Base-by-base conservation (phyloP, 169 alveolate species). In the Cryptosporidium ryanae region DNA sequence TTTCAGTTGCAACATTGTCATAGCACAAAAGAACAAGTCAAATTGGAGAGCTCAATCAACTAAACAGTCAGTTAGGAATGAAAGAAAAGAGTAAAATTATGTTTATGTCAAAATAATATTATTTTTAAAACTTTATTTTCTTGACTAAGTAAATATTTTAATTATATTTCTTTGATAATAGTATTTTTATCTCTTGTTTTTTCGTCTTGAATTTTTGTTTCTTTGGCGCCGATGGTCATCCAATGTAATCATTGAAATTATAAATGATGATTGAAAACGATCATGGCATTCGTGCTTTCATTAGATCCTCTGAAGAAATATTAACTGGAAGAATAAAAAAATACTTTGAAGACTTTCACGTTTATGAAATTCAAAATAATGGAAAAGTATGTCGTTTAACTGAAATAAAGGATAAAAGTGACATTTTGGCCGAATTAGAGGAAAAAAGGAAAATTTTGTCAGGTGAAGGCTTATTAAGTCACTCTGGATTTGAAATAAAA, bases 341-440 rank as follows among this genome's bases (percentile, higher is more conserved):
- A 29, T 64, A 89, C 13, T 91, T 82, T 38, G 93, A 91, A 83
- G 93, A 91, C 67, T 91, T 91, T 49, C 93, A 91, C 66, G 93
- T 91, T 10, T 89, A 84, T 49, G 93, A 91, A 84, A 84, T 91
- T 31, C 67, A 90, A 23, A 84, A 44, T 63, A 65, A 81, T 63
- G 84, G 82, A 52, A 49, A 68, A 23, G 67, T 91, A 7, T 84
- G 90, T 23, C 48, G 64, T 25, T 57, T 91, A 64, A 63, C 83
- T 29, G 54, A 76, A 21, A 54, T 91, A 27, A 84, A 89, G 65
- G 57, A 91, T 61, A 66, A 71, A 43, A 66, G 84, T 46, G 61
- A 82, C 13, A 43, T 91, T 82, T 67, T 76, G 27, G 43, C 57
- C 64, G 71, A 76, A 17, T 23, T 76, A 15, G 46, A 76, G 43